Base-by-base conservation (phyloP, 805 yeast genomes). In the Maudiozyma serrabonitensis region DNA sequence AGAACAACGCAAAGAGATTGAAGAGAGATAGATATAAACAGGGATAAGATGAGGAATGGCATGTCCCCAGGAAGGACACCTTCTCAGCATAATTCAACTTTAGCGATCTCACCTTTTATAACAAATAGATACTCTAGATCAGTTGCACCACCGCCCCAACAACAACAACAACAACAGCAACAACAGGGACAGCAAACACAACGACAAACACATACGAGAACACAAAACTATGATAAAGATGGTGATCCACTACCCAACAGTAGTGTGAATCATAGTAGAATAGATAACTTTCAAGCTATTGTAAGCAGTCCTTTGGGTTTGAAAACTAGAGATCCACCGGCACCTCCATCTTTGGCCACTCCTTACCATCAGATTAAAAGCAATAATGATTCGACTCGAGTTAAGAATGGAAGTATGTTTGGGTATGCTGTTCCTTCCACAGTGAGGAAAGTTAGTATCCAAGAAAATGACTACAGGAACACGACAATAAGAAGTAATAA, bases 21-120 rank as follows among this genome's bases (percentile, higher is more conserved):
- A 32, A 12, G n/a, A 32, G n/a, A n/a, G 18, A 35, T 6, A 35
- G 18, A 2, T 7, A 13, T n/a, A 35, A 7, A 35, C 8, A 35
- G 6, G 15, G n/a, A 19, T 13, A 41, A 12, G 18, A 52, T 52
- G 53, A 52, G 55, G 40, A 52, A 52, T 21, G 46, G 45, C 15
- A 58, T 59, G 61, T 63, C 67, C 18, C 59, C 61, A 12, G 59
- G 60, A 18, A 61, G 60, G 16, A 62, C 67, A 6, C 75, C 75
- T 2, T 74, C 82, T 23, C 90, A 83, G 55, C 84, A 82, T 61
- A 82, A 78, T 53, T 84, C 91, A 1, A 83, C 89, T 4, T 66
- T 85, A 45, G 82, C 82, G 26, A 83, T 85, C 26, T 83, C 90
- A 3, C 91, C 93, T 0, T 69, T 80, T 56, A 71, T 84, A 31